Evolutionary conservation across 495 filamentous ascomycete genomes (phyloP), one percentile per base, ranked within the genome.

Genomic region (Terfezia claveryi): DNA sequence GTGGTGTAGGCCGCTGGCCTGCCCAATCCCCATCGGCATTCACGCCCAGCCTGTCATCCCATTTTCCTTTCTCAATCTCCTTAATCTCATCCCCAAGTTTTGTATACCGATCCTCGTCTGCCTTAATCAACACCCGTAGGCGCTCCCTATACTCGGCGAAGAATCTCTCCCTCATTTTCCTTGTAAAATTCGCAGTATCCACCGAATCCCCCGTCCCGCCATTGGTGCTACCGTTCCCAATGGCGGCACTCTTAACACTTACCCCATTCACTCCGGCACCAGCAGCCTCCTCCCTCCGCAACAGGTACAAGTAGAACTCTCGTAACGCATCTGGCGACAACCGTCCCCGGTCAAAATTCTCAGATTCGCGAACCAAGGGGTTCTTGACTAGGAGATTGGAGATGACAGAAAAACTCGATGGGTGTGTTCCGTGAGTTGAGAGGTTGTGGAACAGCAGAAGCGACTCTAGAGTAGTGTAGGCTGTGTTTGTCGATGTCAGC

Each of bases 381-480:
- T 87, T 85, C 59, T 73, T 78, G 64, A 77, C 76, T 59, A 98
- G 73, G 27, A 78, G 68, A 50, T 82, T 74, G 53, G 89, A 88
- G 55, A 94, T 84, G 46, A 71, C 72, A 50, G 66, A 68, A 66
- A 95, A 95, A 54, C 11, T 51, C 49, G 76, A 60, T 16, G 76
- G 71, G 50, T 79, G 73, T 55, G 76, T 69, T 62, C 83, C 82
- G 65, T 80, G 74, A 41, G 74, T 67, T 51, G 76, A 75, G 50
- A 98, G 77, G 10, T 82, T 80, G 68, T 92, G 87, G 69, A 94
- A 91, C 58, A 98, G 77, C 55, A 95, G 76, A 17, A 95, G 75
- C 37, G 77, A 80, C 74, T 95, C 89, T 71, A 94, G 82, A 54
- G 82, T 81, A 57, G 87, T 89, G 69, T 87, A 88, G 59, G 75